These are phyloP conservation scores for Colletotrichum sansevieriae DNA, from an alignment of 2,329 filamentous ascomycete species.

Conservation along the genomic window DNA sequence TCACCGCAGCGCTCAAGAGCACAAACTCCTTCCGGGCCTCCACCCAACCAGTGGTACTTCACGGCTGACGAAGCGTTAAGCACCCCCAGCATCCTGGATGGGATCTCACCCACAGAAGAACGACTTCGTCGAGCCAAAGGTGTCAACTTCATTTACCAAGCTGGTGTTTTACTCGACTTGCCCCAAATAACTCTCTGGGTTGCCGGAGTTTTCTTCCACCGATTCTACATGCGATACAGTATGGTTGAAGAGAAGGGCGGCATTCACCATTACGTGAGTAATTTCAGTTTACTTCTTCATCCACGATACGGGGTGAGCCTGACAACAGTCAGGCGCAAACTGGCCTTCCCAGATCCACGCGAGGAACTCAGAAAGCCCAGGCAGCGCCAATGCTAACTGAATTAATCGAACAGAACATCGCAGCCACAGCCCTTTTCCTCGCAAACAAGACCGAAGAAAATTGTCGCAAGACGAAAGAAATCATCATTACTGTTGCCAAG, in stretches of 20 bases:
- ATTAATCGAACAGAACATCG: conserved; percentile 72
- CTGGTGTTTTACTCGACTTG: conserved; percentile 90
- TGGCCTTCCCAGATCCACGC: conserved; percentile 36
- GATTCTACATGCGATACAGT: conserved; percentile 92
- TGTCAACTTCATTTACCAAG: conserved; percentile 96
- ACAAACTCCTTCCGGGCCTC: conserved; percentile 46
- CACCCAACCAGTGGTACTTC: conserved; percentile 86
- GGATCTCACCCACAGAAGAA: conserved; percentile 82
- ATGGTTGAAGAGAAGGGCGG: conserved; percentile 82
- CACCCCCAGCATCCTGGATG: conserved; percentile 87
- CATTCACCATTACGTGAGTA: conserved; percentile 87
- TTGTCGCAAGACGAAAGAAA: conserved; percentile 93
- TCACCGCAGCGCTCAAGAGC: conserved; percentile 53
- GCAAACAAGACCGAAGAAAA: conserved; percentile 99
- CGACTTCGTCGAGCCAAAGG: conserved; percentile 87
- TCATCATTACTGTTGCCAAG: conserved; percentile 93
- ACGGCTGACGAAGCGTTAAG: conserved; percentile 84
- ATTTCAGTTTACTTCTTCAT: conserved; percentile 41
- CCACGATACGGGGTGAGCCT: conserved; percentile 13
- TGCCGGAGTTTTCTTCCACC: conserved; percentile 93
- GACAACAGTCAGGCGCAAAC: conserved; percentile 35
- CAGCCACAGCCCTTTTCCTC: conserved; percentile 90
- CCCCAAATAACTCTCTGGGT: conserved; percentile 94
- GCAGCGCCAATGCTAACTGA: conserved; percentile 31
- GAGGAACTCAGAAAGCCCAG: conserved; percentile 32